Evolutionary conservation across 2,329 filamentous ascomycete species (phyloP).

Genomic region (Epichloe elymi): DNA sequence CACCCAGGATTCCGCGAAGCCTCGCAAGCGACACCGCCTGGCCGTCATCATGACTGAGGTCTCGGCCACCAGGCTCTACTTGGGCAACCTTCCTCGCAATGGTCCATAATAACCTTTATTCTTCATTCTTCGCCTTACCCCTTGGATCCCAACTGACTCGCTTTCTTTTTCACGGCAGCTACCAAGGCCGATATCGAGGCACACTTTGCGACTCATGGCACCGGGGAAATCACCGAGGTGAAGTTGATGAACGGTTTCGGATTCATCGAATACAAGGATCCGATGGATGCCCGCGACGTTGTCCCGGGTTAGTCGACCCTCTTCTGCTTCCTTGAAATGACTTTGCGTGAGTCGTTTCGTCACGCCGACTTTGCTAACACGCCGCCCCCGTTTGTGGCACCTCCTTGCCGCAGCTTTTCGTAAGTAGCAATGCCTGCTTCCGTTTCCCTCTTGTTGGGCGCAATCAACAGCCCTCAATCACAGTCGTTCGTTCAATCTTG

Average conservation of each 20-base stretch:
- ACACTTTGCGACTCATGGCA: conserved; percentile 91
- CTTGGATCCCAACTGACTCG: conserved; percentile 29
- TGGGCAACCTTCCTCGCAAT: conserved; percentile 94
- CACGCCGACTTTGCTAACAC: conserved; percentile 5
- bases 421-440: conserved; percentile 28
- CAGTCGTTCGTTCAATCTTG: background rate
- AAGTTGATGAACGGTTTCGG: conserved; percentile 99
- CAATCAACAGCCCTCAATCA: background rate
- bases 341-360: background rate
- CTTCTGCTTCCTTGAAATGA: background rate
- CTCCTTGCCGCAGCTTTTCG: conserved; percentile 38
- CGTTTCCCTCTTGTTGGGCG: background rate
- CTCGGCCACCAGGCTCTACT: conserved; percentile 86
- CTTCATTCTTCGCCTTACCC: conserved; percentile 10
- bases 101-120: conserved; percentile 40
- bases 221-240: conserved; percentile 95
- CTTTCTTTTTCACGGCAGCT: conserved; percentile 42
- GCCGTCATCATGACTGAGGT: conserved; percentile 59
- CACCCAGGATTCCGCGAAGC: conserved; percentile 2
- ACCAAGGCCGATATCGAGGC: conserved; percentile 94
- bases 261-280: conserved; percentile 98
- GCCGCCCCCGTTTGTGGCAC: background rate
- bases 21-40: conserved; percentile 3
- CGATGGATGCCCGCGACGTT: conserved; percentile 95
- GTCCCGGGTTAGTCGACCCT: conserved; percentile 65